phyloP scores from a whole-genome alignment of 163 green algal species.

The Smithsoniella earleae region DNA sequence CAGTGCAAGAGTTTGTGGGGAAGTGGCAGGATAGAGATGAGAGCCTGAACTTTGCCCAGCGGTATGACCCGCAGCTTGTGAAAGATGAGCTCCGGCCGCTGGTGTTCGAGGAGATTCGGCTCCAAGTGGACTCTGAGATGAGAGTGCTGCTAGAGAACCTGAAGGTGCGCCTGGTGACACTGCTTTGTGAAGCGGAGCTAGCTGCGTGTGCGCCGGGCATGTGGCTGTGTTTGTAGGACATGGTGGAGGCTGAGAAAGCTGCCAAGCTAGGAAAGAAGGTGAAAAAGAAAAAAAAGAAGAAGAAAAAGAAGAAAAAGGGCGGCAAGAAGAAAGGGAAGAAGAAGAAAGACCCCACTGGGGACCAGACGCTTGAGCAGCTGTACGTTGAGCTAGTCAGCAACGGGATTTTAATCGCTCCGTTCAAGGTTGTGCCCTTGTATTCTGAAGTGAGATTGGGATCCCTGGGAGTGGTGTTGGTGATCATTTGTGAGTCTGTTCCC shows the following conservation, averaged over 20 bases:
- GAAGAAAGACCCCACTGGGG: conserved; percentile 38
- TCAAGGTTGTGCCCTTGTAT: too few species aligned
- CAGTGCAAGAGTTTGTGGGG: conserved; percentile 61
- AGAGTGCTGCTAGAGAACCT: conserved; percentile 71
- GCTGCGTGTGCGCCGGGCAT: neutral
- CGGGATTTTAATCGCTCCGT: conserved; percentile 48
- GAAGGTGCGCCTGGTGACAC: conserved; percentile 44
- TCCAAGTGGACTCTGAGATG: conserved; percentile 81
- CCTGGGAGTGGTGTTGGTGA: too few species aligned
- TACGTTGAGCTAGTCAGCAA: conserved; percentile 77
- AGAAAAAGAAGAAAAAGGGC: conserved; percentile 45
- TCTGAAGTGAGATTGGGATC: too few species aligned
- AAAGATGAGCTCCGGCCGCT: conserved; percentile 74
- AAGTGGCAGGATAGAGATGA: conserved; percentile 72
- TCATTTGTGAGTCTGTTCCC: too few species aligned
- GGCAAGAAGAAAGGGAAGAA: conserved; percentile 39
- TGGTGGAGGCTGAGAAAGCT: conserved; percentile 65
- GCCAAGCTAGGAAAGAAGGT: conserved; percentile 71
- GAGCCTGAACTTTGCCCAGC: conserved; percentile 57
- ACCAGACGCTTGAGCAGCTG: conserved; percentile 73
- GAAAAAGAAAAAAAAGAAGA: conserved; percentile 57
- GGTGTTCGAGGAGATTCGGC: conserved; percentile 81
- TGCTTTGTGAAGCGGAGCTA: too few species aligned
- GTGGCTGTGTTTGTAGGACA: conserved; percentile 40
- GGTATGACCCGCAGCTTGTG: conserved; percentile 63